A percentile compares a stretch with the other conserved stretches of the same genome.
phyloP scores from a whole-genome alignment of 768 basidiomycete genomes.

The Filobasidium floriforme region DNA sequence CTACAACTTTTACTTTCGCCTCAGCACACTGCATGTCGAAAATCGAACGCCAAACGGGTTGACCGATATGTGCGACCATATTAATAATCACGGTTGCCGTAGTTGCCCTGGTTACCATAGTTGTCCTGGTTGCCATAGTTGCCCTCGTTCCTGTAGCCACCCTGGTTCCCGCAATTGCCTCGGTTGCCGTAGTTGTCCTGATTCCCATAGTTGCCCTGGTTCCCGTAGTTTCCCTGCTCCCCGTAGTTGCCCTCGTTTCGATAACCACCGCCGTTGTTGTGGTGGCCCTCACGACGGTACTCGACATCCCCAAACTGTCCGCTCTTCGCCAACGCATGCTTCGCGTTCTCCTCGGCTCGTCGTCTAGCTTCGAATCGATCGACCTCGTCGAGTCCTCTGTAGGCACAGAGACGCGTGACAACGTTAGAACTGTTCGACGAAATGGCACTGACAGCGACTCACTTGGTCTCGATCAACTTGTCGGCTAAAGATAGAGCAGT shows the following conservation, averaged over 20 bases:
- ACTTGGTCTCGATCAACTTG: conserved; percentile 24
- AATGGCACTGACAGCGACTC: background rate
- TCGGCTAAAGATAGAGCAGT: conserved; percentile 5
- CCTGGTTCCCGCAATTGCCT: background rate
- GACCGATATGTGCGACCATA: no score
- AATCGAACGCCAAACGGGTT: no score
- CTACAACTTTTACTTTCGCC: no score
- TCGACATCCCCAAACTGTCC: conserved; percentile 15
- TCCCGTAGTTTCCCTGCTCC: background rate
- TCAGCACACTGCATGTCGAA: no score
- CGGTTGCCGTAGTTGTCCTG: background rate
- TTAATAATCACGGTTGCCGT: background rate
- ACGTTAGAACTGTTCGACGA: background rate
- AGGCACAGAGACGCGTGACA: background rate
- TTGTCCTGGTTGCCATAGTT: conserved; percentile 2
- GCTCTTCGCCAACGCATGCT: conserved; percentile 13
- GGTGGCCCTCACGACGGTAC: background rate
- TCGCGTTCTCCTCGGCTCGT: conserved; percentile 21
- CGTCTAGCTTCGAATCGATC: conserved; percentile 12
- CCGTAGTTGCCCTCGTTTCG: background rate
- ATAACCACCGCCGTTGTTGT: background rate
- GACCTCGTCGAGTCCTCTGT: conserved; percentile 13
- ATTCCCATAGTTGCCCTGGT: background rate
- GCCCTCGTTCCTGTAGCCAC: background rate
- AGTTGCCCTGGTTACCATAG: background rate